Percentiles rank a stretch among this genome's conserved stretches.
Conservation (phyloP, 2,329 filamentous ascomycete species). For the Fusarium xylarioides region DNA sequence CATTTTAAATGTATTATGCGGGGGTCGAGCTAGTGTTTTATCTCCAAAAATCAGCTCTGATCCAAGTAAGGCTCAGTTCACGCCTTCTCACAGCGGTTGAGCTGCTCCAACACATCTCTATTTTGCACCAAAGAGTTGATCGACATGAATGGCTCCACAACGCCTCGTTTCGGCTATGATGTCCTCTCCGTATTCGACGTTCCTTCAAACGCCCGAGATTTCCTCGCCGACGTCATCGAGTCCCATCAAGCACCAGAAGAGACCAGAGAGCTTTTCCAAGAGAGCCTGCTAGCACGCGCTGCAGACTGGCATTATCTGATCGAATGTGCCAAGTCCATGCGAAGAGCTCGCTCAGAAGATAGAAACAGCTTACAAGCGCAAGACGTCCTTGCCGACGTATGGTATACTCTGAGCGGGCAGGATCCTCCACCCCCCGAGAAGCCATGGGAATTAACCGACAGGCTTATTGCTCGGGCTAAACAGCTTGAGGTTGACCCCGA, state of each 20-base stretch:
- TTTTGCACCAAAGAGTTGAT: slow-evolving; percentile 4
- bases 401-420: slow-evolving; percentile 33
- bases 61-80: background rate
- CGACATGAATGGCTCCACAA: slow-evolving; percentile 22
- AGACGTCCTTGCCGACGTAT: slow-evolving; percentile 48
- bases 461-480: slow-evolving; percentile 46
- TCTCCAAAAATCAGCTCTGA: background rate
- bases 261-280: slow-evolving; percentile 39
- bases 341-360: slow-evolving; percentile 13
- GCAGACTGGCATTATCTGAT: slow-evolving; percentile 49
- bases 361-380: slow-evolving; percentile 42
- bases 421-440: background rate
- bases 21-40: background rate
- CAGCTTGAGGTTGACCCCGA: slow-evolving; percentile 39
- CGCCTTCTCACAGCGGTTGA: background rate
- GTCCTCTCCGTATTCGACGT: slow-evolving; percentile 48
- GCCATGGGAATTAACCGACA: slow-evolving; percentile 50
- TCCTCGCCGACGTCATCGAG: slow-evolving; percentile 46
- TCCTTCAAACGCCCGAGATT: slow-evolving; percentile 43
- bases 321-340: slow-evolving; percentile 47
- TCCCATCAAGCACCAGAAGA: slow-evolving; percentile 42
- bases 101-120: background rate
- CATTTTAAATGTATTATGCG: background rate
- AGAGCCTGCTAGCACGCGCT: slow-evolving; percentile 47
- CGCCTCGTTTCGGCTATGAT: slow-evolving; percentile 38